Evolutionary conservation across 2,329 filamentous ascomycete genomes (phyloP).

Genomic region (Beauveria medogensis): DNA sequence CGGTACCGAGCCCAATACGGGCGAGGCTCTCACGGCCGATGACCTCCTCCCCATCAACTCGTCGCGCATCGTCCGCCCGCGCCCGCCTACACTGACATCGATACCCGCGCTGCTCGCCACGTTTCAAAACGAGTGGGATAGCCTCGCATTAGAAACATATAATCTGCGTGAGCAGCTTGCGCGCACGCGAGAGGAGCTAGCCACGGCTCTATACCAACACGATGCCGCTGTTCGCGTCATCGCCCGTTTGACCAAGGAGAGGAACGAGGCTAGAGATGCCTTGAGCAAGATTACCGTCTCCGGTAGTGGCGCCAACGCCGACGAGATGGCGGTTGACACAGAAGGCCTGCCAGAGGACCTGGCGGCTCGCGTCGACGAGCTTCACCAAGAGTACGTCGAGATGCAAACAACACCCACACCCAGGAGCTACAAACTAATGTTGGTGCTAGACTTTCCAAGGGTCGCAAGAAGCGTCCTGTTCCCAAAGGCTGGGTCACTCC

Average conservation of each 20-base stretch:
- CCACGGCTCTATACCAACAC: constrained; percentile 89
- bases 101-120: constrained; percentile 89
- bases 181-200: constrained; percentile 87
- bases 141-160: constrained; percentile 83
- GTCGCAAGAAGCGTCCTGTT: constrained; percentile 79
- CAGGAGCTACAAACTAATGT: constrained; percentile 3
- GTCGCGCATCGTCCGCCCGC: constrained; percentile 73
- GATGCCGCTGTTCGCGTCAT: constrained; percentile 96
- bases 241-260: constrained; percentile 78
- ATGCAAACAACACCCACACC: not conserved
- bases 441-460: constrained; percentile 65
- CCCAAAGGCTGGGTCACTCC: constrained; percentile 77
- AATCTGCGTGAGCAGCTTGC: constrained; percentile 82
- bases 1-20: constrained; percentile 83
- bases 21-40: constrained; percentile 72
- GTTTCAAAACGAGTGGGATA: constrained; percentile 98
- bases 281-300: constrained; percentile 77
- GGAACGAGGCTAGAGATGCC: constrained; percentile 86
- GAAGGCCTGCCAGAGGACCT: constrained; percentile 67
- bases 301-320: constrained; percentile 49
- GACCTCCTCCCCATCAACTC: constrained; percentile 86
- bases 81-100: constrained; percentile 88
- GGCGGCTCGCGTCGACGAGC: constrained; percentile 65
- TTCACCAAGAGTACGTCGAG: constrained; percentile 63
- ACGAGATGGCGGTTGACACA: constrained; percentile 89